Evolutionary conservation across 163 green algal genomes (phyloP).

Genomic region (Scenedesmus sp.): DNA sequence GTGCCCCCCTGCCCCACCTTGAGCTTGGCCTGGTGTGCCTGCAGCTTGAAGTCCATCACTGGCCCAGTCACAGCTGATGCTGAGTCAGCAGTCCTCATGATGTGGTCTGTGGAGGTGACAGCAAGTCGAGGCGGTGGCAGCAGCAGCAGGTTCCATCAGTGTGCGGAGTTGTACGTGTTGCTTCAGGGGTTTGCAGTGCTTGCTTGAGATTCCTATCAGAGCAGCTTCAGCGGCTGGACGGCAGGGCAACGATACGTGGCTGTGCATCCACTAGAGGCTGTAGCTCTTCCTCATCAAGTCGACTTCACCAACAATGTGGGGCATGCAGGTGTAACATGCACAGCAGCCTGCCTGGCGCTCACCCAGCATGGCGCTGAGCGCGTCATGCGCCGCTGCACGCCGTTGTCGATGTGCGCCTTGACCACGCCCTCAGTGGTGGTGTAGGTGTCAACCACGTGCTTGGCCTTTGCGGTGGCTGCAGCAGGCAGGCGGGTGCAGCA

Average conservation of each 20-base stretch:
- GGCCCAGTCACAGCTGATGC: neutral
- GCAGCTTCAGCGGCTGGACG: no score
- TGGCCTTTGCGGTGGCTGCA: slow-evolving; percentile 15
- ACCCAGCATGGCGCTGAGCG: slow-evolving; percentile 41
- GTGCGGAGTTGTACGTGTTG: neutral
- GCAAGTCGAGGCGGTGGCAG: neutral
- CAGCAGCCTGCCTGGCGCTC: neutral
- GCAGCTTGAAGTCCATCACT: slow-evolving; percentile 39
- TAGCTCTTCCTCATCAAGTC: no score
- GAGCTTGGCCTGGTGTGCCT: slow-evolving; percentile 10
- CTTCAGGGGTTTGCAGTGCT: no score
- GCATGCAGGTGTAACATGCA: neutral
- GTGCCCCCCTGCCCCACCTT: neutral
- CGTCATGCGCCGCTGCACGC: neutral
- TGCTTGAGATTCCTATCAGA: no score
- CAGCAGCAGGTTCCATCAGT: neutral
- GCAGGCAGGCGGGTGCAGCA: neutral
- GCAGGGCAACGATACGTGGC: no score
- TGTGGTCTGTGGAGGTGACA: slow-evolving; percentile 6
- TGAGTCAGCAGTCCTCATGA: neutral
- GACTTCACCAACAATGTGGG: no score
- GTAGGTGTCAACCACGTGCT: slow-evolving; percentile 17
- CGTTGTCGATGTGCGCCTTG: slow-evolving; percentile 44
- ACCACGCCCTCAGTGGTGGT: slow-evolving; percentile 19
- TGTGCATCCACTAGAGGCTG: no score